phyloP scores from a whole-genome alignment of 176 grass and related monocot genomes.

The Oryza brachyantha region DNA sequence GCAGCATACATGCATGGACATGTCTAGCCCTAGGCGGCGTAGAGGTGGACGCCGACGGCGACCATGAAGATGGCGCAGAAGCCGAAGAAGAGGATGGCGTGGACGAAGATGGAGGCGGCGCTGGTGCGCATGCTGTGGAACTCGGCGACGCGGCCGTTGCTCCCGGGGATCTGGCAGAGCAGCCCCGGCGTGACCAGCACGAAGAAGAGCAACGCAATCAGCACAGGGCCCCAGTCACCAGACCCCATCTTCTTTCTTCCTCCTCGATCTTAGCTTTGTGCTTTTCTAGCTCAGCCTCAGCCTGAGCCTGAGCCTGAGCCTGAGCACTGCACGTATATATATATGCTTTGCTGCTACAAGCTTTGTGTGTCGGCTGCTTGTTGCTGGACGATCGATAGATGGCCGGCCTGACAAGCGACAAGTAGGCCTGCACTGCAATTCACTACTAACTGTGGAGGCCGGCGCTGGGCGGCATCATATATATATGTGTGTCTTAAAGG shows the following conservation, averaged over 20 bases:
- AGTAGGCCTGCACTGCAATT: background rate
- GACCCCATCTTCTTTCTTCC: background rate
- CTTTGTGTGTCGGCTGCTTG: background rate
- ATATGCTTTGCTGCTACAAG: background rate
- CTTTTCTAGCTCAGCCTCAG: background rate
- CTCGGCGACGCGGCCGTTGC: constrained; percentile 14
- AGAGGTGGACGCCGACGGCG: constrained; percentile 37
- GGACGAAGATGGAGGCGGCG: constrained; percentile 38
- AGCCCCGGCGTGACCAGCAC: constrained; percentile 47
- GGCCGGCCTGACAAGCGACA: no score
- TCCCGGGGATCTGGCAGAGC: constrained; percentile 44
- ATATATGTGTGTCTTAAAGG: no score
- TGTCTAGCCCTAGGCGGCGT: background rate
- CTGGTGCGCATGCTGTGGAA: constrained; percentile 50
- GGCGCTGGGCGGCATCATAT: no score
- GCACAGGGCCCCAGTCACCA: constrained; percentile 46
- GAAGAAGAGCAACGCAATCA: constrained; percentile 51
- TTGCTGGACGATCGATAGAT: background rate
- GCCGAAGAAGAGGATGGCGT: constrained; percentile 55
- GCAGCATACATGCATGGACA: background rate
- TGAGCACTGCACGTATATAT: background rate
- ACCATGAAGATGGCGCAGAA: constrained; percentile 54
- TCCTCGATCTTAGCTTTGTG: background rate
- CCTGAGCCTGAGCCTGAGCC: no score
- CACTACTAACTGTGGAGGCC: background rate